Evolutionary conservation across 2,329 filamentous ascomycete genomes (phyloP).

Genomic region (Xylariaceae sp.): DNA sequence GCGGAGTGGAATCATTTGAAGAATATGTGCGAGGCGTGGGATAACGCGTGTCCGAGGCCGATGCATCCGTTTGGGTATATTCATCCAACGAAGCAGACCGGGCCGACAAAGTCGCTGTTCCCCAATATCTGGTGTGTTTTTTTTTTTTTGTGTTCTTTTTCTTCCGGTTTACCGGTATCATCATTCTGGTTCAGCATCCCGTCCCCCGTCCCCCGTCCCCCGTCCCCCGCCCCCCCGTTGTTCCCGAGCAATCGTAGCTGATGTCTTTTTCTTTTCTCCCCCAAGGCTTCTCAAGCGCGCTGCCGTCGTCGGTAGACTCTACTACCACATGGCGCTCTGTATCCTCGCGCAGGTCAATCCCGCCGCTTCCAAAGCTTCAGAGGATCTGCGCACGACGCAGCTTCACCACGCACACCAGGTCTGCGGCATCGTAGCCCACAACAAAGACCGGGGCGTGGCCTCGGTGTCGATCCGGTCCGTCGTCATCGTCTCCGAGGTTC

Average conservation of each 20-base stretch:
- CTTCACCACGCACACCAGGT: slow-evolving; percentile 74
- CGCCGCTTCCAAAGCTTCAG: slow-evolving; percentile 50
- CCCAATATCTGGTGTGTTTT: slow-evolving; percentile 72
- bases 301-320: slow-evolving; percentile 73
- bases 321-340: slow-evolving; percentile 84
- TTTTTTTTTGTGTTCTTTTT: not conserved
- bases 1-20: slow-evolving; percentile 78
- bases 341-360: slow-evolving; percentile 77
- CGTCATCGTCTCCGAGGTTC: slow-evolving; percentile 67
- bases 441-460: slow-evolving; percentile 72
- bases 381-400: slow-evolving; percentile 65
- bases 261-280: not conserved
- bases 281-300: slow-evolving; percentile 75
- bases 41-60: slow-evolving; percentile 67
- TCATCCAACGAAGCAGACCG: slow-evolving; percentile 55
- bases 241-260: not conserved
- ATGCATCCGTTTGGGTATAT: slow-evolving; percentile 85
- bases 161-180: not conserved
- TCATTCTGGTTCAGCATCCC: too few relatives aligned
- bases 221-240: not conserved
- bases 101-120: slow-evolving; percentile 59
- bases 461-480: slow-evolving; percentile 75
- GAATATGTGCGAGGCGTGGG: slow-evolving; percentile 77
- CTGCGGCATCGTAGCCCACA: slow-evolving; percentile 83
- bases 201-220: too few relatives aligned